A percentile compares a stretch with the other conserved stretches of the same genome.
Evolutionary conservation across 1,284 basidiomycete species (phyloP).

Genomic region (Xerocomus nothofagi): DNA sequence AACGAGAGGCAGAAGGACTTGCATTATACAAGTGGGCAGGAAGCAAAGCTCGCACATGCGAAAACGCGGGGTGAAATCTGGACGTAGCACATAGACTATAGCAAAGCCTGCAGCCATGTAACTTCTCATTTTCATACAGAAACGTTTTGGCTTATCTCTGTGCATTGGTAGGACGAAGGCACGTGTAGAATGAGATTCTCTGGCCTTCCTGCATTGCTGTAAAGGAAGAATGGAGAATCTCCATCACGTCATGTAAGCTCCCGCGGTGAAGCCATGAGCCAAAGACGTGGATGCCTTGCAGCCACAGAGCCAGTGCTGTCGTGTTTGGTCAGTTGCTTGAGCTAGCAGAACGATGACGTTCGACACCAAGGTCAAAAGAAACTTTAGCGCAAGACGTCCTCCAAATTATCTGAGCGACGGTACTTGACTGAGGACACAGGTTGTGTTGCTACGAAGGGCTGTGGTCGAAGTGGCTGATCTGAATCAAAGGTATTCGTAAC

Average conservation of each 20-base stretch:
- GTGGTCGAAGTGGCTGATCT: conserved; percentile 20
- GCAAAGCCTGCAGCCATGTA: not conserved
- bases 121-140: conserved; percentile 5
- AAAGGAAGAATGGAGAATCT: conserved; percentile 32
- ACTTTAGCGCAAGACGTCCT: not conserved
- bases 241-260: conserved; percentile 17
- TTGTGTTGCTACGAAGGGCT: not conserved
- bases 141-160: conserved; percentile 10
- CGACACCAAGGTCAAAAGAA: not conserved
- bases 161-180: conserved; percentile 3
- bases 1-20: not conserved
- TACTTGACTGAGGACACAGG: not conserved
- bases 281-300: conserved; percentile 15
- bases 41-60: not conserved
- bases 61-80: not conserved
- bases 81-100: not conserved
- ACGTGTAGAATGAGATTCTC: conserved; percentile 25
- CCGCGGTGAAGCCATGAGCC: conserved; percentile 20
- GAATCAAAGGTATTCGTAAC: conserved; percentile 17
- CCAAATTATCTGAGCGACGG: not conserved
- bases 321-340: not conserved
- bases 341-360: not conserved
- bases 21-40: not conserved
- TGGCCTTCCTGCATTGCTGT: conserved; percentile 20
- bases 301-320: not conserved